phyloP scores from a whole-genome alignment of 495 filamentous ascomycete genomes.

The Chaetomidium leptoderma region DNA sequence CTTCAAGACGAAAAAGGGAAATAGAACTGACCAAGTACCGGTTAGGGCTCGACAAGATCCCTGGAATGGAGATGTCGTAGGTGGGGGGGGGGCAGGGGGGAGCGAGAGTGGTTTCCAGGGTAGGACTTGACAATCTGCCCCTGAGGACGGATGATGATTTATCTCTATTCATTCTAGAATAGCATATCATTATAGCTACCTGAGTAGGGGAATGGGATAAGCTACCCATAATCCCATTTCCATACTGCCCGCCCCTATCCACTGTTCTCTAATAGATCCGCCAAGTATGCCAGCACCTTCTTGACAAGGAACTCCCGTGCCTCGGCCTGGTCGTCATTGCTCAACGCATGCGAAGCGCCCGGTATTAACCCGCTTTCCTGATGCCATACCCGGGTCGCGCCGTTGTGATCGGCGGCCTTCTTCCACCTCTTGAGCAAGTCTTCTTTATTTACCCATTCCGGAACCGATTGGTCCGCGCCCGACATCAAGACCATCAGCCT shows the following conservation, averaged over 20 bases:
- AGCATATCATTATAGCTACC: too few species aligned
- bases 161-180: too few species aligned
- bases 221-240: too few species aligned
- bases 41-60: conserved; percentile 8
- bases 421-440: conserved; percentile 57
- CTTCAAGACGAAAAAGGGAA: neutral
- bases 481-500: conserved; percentile 49
- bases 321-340: conserved; percentile 45
- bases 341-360: conserved; percentile 45
- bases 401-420: conserved; percentile 6
- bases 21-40: neutral
- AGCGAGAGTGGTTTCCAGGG: too few species aligned
- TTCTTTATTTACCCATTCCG: conserved; percentile 57
- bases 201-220: too few species aligned
- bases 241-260: neutral
- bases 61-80: neutral
- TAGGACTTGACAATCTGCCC: too few species aligned
- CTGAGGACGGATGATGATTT: too few species aligned
- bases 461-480: conserved; percentile 60
- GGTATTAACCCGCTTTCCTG: conserved; percentile 42
- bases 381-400: conserved; percentile 34
- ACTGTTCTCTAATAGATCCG: conserved; percentile 8
- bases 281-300: conserved; percentile 35
- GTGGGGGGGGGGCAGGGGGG: too few species aligned
- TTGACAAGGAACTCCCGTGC: conserved; percentile 37